Percentiles rank a stretch among this genome's conserved stretches.
These are phyloP conservation scores for Colletotrichum liriopes DNA, from an alignment of 2,329 filamentous ascomycete genomes.

Conservation along the genomic window DNA sequence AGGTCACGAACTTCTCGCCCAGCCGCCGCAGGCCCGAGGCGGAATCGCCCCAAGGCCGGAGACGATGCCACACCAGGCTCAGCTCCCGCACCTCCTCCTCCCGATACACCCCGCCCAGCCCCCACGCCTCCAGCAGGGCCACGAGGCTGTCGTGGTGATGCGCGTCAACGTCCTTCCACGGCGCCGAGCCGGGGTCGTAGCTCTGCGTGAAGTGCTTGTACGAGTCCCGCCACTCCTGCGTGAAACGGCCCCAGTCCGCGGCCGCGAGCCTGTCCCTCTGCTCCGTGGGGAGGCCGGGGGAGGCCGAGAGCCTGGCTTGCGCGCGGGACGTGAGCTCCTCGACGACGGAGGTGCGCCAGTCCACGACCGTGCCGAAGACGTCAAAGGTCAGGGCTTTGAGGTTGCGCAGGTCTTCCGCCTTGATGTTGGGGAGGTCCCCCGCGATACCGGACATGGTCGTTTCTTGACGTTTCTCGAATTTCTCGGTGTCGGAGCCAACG, in stretches of 20 bases:
- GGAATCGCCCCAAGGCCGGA: conserved; percentile 79
- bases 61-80: conserved; percentile 79
- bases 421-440: conserved; percentile 15
- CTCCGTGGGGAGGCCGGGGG: conserved; percentile 59
- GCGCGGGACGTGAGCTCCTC: conserved; percentile 70
- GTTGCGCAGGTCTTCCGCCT: conserved; percentile 10
- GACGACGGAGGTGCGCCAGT: conserved; percentile 81
- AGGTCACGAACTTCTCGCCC: conserved; percentile 68
- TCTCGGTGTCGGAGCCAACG: background rate
- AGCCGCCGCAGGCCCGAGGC: conserved; percentile 69
- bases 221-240: conserved; percentile 78
- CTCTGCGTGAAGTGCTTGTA: conserved; percentile 74
- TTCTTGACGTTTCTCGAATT: background rate
- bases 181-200: conserved; percentile 63
- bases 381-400: conserved; percentile 79
- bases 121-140: conserved; percentile 69
- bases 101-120: conserved; percentile 72
- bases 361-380: conserved; percentile 85
- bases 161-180: conserved; percentile 80
- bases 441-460: conserved; percentile 46
- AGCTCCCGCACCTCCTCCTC: conserved; percentile 77
- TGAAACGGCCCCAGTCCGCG: conserved; percentile 75
- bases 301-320: conserved; percentile 62
- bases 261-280: conserved; percentile 64
- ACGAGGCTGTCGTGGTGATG: conserved; percentile 78